Conservation (phyloP, 202 grass and related monocot genomes). For the Dendrocalamus latiflorus region DNA sequence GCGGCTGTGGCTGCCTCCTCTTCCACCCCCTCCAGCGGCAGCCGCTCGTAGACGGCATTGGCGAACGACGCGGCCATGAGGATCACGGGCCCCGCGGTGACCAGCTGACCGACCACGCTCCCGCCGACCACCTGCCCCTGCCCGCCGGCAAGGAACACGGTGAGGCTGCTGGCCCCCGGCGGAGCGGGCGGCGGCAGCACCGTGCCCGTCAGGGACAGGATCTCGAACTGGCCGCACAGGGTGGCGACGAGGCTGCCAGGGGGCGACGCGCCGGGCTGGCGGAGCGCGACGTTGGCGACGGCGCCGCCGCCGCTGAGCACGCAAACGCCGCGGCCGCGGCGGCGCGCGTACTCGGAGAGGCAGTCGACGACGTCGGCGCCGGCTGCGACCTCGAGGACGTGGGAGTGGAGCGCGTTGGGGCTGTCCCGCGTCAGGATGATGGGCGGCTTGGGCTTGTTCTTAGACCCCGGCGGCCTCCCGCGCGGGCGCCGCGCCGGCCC, state of each 20-base stretch:
- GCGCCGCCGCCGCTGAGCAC: slow-evolving; percentile 77
- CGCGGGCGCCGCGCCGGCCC: slow-evolving; percentile 43
- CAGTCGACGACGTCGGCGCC: slow-evolving; percentile 78
- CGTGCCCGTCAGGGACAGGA: slow-evolving; percentile 83
- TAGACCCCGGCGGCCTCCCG: slow-evolving; percentile 70
- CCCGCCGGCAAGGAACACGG: slow-evolving; percentile 72
- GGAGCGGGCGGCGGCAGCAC: slow-evolving; percentile 83
- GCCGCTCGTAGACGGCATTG: slow-evolving; percentile 81
- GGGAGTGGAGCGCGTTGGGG: slow-evolving; percentile 79
- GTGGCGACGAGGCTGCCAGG: slow-evolving; percentile 72
- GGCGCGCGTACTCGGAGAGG: slow-evolving; percentile 73
- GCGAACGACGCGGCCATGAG: slow-evolving; percentile 86
- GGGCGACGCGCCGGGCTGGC: slow-evolving; percentile 72
- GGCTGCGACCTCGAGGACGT: slow-evolving; percentile 72
- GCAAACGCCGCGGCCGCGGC: slow-evolving; percentile 68
- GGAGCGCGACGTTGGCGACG: slow-evolving; percentile 63
- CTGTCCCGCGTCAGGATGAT: slow-evolving; percentile 82
- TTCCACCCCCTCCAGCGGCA: slow-evolving; percentile 62
- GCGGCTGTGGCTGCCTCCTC: slow-evolving; percentile 17
- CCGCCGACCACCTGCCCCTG: slow-evolving; percentile 93
- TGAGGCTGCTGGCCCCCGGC: slow-evolving; percentile 56
- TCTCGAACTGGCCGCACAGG: slow-evolving; percentile 72
- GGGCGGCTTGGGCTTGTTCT: slow-evolving; percentile 87
- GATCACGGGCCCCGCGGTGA: slow-evolving; percentile 64
- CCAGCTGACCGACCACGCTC: slow-evolving; percentile 62